Conservation (phyloP, 176 grass and related monocot species). For the Aegilops speltoides region DNA sequence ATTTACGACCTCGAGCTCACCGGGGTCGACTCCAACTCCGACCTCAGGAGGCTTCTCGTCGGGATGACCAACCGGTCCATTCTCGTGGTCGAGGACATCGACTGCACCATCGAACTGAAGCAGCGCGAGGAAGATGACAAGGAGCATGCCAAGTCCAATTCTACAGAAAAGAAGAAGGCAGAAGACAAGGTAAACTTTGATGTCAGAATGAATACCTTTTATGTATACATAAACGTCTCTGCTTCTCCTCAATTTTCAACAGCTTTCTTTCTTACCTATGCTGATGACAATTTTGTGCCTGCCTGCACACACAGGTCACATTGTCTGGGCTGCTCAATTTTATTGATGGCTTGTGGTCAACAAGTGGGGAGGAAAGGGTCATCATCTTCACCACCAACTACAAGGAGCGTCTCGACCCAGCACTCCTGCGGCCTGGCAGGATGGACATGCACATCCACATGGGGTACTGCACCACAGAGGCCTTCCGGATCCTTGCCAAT, state of each 20-base stretch:
- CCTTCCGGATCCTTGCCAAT: conserved; percentile 59
- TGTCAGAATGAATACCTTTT: background rate
- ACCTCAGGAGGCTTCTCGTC: conserved; percentile 61
- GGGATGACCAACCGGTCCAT: conserved; percentile 62
- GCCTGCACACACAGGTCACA: conserved; percentile 46
- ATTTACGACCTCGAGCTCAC: conserved; percentile 89
- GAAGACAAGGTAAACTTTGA: conserved; percentile 43
- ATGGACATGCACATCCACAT: conserved; percentile 95
- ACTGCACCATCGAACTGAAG: conserved; percentile 62
- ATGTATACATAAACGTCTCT: background rate
- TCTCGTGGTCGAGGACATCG: conserved; percentile 85
- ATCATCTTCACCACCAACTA: conserved; percentile 93
- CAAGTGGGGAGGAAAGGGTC: conserved; percentile 73
- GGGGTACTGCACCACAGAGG: conserved; percentile 68
- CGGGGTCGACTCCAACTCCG: conserved; percentile 52
- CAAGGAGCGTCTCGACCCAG: conserved; percentile 78
- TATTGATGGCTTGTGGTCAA: conserved; percentile 85
- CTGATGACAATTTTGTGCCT: background rate
- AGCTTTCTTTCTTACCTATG: background rate
- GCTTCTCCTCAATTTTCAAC: background rate
- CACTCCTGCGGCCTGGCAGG: conserved; percentile 76
- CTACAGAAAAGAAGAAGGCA: conserved; percentile 34
- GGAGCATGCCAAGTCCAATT: conserved; percentile 16
- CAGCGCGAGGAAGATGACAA: conserved; percentile 36
- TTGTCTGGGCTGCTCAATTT: conserved; percentile 81